Conservation (phyloP, 78 protist species). For the Blattamonas nauphoetae region DNA sequence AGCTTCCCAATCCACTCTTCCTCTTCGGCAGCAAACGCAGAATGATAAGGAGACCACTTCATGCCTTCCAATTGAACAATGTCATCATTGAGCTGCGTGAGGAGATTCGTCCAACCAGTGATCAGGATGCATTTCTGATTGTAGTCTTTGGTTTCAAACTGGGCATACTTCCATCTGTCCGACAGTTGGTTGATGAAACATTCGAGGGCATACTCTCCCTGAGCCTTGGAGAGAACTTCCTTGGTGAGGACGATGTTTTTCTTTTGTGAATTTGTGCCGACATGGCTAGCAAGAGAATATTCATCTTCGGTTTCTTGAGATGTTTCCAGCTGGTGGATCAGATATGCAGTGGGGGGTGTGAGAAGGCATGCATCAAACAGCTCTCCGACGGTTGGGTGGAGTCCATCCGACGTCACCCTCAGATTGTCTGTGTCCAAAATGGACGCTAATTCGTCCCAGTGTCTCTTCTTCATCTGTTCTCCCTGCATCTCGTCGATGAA, state of each 20-base stretch:
- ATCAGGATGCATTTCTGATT: constrained; percentile 43
- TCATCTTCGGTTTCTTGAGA: not conserved
- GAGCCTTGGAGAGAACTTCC: constrained; percentile 71
- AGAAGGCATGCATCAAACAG: not conserved
- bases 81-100: constrained; percentile 58
- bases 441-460: not conserved
- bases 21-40: not conserved
- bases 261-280: not conserved
- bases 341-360: not conserved
- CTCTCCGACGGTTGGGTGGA: not conserved
- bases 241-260: constrained; percentile 7
- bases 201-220: constrained; percentile 91
- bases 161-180: constrained; percentile 67
- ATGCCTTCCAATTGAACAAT: constrained; percentile 57
- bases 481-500: not conserved
- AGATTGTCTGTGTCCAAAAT: not conserved
- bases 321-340: not conserved
- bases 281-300: not conserved
- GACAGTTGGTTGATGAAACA: constrained; percentile 64
- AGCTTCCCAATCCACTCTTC: constrained; percentile 46
- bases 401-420: not conserved
- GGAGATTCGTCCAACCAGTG: constrained; percentile 91
- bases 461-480: not conserved
- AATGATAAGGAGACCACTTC: constrained; percentile 73
- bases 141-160: constrained; percentile 72